A percentile compares a stretch with the other conserved stretches of the same genome.
Evolutionary conservation across 257 asterid species (phyloP).

Genomic region (Craterostigma plantagineum): DNA sequence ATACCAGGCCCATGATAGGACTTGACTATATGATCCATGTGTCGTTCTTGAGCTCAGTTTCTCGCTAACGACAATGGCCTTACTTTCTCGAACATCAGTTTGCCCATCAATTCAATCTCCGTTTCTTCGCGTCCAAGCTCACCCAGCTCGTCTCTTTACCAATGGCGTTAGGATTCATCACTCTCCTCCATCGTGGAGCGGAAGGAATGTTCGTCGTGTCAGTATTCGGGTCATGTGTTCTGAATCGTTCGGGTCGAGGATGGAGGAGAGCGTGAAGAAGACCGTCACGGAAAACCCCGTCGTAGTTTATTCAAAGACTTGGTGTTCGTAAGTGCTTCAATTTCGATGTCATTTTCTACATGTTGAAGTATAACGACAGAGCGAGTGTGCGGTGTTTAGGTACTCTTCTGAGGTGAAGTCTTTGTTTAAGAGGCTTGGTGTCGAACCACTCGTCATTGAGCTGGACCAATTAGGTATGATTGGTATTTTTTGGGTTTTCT

Average conservation of each 20-base stretch:
- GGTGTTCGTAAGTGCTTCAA: constrained; percentile 71
- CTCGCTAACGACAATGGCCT: no score
- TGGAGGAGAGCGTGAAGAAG: constrained; percentile 47
- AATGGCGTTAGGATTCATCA: no score
- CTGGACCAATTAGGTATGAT: constrained; percentile 64
- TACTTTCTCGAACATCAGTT: no score
- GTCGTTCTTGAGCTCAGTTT: no score
- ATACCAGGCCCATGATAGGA: no score
- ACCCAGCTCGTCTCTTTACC: no score
- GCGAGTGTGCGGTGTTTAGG: constrained; percentile 17
- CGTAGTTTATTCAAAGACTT: constrained; percentile 82
- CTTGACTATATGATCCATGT: no score
- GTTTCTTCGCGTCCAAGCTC: no score
- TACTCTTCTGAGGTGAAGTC: constrained; percentile 72
- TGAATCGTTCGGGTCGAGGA: constrained; percentile 30
- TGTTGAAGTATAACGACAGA: neutral
- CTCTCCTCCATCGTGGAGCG: neutral
- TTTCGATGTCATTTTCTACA: neutral
- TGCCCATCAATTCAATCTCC: no score
- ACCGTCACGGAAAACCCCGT: constrained; percentile 50
- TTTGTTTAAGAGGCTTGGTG: constrained; percentile 64
- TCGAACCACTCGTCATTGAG: constrained; percentile 67
- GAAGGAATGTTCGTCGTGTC: constrained; percentile 9
- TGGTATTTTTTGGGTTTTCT: neutral
- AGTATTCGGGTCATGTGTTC: constrained; percentile 49